Evolutionary conservation across 345 rosid species (phyloP).

Genomic region (Gossypium thurberi): DNA sequence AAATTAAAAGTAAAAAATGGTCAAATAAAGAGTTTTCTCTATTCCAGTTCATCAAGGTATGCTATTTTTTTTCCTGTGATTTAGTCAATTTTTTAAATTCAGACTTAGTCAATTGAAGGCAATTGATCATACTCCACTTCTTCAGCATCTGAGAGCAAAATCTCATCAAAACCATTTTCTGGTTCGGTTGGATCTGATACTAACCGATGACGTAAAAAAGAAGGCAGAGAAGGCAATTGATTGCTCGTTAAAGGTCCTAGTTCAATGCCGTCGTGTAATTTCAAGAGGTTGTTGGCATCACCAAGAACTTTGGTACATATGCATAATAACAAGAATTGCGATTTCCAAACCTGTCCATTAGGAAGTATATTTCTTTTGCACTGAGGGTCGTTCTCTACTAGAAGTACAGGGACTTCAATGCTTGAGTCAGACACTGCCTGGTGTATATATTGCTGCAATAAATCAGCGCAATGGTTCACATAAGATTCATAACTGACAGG

Average conservation of each 20-base stretch:
- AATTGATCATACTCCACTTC: constrained; percentile 81
- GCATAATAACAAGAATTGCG: constrained; percentile 60
- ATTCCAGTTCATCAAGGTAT: no score
- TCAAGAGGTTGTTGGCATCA: constrained; percentile 57
- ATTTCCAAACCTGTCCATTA: constrained; percentile 75
- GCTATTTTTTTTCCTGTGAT: constrained; percentile 39
- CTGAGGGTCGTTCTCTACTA: constrained; percentile 74
- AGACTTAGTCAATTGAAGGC: constrained; percentile 74
- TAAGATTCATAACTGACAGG: constrained; percentile 63
- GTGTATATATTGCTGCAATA: constrained; percentile 67
- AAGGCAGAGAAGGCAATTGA: constrained; percentile 69
- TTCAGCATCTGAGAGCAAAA: constrained; percentile 40
- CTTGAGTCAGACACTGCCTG: constrained; percentile 62
- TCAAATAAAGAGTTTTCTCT: no score
- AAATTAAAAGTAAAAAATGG: no score
- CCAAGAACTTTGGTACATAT: constrained; percentile 67
- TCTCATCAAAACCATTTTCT: constrained; percentile 42
- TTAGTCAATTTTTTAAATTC: constrained; percentile 63
- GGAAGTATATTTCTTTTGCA: constrained; percentile 70
- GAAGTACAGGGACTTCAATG: constrained; percentile 62
- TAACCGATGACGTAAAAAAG: constrained; percentile 52
- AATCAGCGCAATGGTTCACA: constrained; percentile 53
- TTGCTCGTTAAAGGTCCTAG: constrained; percentile 48
- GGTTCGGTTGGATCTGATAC: constrained; percentile 39
- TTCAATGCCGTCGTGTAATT: constrained; percentile 52